Evolutionary conservation across 208 protist genomes (phyloP).

Genomic region (Willaertia magna): DNA sequence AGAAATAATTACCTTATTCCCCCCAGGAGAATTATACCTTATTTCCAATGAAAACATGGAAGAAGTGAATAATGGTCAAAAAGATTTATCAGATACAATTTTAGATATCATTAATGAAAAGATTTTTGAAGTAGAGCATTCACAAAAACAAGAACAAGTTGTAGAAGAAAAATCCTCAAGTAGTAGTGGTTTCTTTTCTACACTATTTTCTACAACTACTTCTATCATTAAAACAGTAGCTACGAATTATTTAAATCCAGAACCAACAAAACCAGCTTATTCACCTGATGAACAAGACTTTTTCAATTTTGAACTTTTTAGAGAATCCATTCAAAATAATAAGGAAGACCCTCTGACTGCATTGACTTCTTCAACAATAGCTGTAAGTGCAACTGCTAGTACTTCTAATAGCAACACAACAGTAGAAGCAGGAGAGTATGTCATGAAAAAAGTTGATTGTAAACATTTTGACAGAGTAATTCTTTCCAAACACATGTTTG

Average conservation of each 20-base stretch:
- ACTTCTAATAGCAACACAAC: not conserved
- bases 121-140: not conserved
- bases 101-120: not conserved
- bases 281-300: too few relatives aligned
- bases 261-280: too few relatives aligned
- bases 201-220: not conserved
- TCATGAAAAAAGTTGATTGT: not conserved
- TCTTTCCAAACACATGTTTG: not conserved
- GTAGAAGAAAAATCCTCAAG: not conserved
- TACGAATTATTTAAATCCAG: too few relatives aligned
- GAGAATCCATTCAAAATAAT: too few relatives aligned
- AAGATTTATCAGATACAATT: not conserved
- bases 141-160: not conserved
- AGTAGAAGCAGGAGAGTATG: not conserved
- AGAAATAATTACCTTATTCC: not conserved
- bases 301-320: too few relatives aligned
- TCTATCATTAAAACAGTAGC: not conserved
- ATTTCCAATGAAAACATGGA: not conserved
- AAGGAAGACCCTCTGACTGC: not conserved
- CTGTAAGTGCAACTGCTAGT: not conserved
- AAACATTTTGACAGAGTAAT: not conserved
- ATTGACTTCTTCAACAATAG: not conserved
- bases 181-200: too few relatives aligned
- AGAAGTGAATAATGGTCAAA: not conserved
- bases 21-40: not conserved